These are phyloP conservation scores for Zea luxurians DNA, from an alignment of 176 grass and related monocot species.

Conservation along the genomic window DNA sequence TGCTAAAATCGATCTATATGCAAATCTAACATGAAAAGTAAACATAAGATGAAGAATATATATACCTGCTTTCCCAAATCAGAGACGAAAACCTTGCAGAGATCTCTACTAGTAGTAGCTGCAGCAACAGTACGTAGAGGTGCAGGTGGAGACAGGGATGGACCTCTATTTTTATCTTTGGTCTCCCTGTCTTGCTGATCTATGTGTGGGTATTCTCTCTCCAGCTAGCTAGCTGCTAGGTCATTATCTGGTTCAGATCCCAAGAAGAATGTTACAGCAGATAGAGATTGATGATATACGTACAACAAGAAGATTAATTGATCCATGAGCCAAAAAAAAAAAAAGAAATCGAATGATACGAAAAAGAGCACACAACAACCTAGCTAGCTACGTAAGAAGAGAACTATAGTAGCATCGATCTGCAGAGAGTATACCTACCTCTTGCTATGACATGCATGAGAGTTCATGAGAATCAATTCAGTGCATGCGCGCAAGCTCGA, in stretches of 20 bases:
- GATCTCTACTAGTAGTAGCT: constrained; percentile 37
- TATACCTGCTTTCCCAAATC: constrained; percentile 14
- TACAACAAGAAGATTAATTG: background rate
- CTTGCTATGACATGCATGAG: constrained; percentile 9
- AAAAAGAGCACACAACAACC: background rate
- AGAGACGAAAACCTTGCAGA: constrained; percentile 26
- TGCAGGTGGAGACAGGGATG: constrained; percentile 36
- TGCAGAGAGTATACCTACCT: constrained; percentile 27
- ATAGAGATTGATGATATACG: background rate
- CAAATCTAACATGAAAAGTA: constrained; percentile 9
- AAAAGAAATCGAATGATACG: background rate
- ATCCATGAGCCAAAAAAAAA: background rate
- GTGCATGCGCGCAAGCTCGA: background rate
- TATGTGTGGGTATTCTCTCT: background rate
- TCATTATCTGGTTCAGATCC: constrained; percentile 56
- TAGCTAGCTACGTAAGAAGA: too few species aligned
- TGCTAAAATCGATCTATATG: background rate
- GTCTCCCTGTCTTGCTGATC: constrained; percentile 19
- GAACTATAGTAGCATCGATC: background rate
- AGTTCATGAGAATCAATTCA: background rate
- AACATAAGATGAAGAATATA: constrained; percentile 15
- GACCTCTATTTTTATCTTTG: constrained; percentile 32
- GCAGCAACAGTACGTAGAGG: constrained; percentile 14
- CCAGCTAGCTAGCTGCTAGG: constrained; percentile 15
- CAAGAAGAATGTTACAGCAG: constrained; percentile 49